Evolutionary conservation across 257 asterid genomes (phyloP).

Genomic region (Nicotiana sylvestris): DNA sequence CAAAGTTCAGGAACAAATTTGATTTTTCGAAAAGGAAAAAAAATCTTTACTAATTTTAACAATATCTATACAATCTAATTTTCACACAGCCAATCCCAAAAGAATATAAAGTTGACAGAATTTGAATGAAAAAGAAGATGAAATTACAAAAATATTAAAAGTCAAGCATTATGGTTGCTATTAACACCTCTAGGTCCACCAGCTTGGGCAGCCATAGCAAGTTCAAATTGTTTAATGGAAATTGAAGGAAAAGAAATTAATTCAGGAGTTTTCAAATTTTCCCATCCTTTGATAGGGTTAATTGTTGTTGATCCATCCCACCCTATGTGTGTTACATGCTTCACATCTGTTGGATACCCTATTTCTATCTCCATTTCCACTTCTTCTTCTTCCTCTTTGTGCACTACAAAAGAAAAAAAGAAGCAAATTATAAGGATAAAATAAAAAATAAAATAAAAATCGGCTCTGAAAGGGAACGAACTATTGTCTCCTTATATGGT

Average conservation of each 20-base stretch:
- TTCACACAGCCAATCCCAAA: background rate
- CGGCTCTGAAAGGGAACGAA: no score
- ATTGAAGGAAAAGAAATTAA: conserved; percentile 43
- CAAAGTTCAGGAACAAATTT: no score
- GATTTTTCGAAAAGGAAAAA: no score
- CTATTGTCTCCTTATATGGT: no score
- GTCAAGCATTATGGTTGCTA: background rate
- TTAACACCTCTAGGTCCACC: background rate
- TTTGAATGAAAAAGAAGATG: background rate
- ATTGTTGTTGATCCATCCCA: conserved; percentile 18
- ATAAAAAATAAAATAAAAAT: background rate
- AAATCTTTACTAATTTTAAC: background rate
- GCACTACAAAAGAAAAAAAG: background rate
- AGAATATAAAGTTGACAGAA: background rate
- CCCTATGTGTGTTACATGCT: conserved; percentile 14
- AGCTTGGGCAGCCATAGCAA: conserved; percentile 64
- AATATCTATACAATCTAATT: background rate
- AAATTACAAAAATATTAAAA: background rate
- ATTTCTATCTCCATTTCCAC: conserved; percentile 10
- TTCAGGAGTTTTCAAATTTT: conserved; percentile 35
- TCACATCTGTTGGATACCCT: conserved; percentile 15
- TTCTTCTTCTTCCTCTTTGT: background rate
- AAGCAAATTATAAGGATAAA: background rate
- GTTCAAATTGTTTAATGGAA: conserved; percentile 50
- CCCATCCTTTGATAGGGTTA: conserved; percentile 13